Evolutionary conservation across 495 filamentous ascomycete species (phyloP), one percentile per base, ranked within the genome.

Genomic region (Neurospora tetraspora): DNA sequence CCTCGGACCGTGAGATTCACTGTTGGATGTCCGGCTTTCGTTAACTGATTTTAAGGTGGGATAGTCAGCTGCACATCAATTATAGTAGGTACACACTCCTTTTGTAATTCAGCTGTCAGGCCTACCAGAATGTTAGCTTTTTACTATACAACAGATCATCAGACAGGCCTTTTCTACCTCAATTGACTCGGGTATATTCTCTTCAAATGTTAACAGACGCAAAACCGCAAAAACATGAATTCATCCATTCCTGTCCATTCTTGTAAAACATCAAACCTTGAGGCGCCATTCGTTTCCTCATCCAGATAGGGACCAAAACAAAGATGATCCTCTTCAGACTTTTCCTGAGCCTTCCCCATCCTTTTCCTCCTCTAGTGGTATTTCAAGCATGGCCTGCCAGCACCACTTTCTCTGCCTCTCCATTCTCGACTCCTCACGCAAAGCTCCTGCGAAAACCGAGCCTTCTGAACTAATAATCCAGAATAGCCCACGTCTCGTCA

Each of bases 401-500:
- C 14, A 65, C 14, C 53, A 6, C 27, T 34, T 34, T 6, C 47
- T 59, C 20, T 16, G 53, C 5, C 27, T 65, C 53, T 6, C 12
- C 53, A 34, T 34, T 34, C 53, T 7, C 7, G 14, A 36, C 16
- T 14, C 14, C 38, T n/a, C 65, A 65, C 14, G 27, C 27, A 34
- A 34, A 18, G 27, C 6, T 65, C 27, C 7, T 31, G 5, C 53
- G 8, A 39, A 20, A 69, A 47, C 34, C 12, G 14, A 69, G 12
- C n/a, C 40, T 2, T 14, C 43, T 20, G n/a, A 9, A 31, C 77
- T 72, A 91, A 71, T 85, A 88, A 34, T 93, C 90, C 40, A 94
- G 82, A 73, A 93, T 81, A 37, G 91, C 91, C 87, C 90, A 94
- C 0, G 92, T 94, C 80, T 88, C 86, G 73, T 99, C 96, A 83